These are phyloP conservation scores for Pyracantha coccinea DNA, from an alignment of 331 rosid genomes.

Conservation along the genomic window DNA sequence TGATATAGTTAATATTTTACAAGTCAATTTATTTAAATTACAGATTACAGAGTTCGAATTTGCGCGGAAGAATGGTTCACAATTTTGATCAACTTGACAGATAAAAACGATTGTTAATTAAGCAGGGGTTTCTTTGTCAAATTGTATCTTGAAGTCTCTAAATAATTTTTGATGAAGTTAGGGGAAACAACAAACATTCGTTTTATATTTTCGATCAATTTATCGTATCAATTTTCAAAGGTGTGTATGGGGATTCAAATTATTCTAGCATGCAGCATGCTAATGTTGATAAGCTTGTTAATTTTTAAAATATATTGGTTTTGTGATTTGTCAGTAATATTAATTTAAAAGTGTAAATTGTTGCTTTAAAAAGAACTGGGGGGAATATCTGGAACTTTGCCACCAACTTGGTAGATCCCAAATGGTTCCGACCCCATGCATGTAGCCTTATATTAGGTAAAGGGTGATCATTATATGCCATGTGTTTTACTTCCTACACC, in stretches of 20 bases:
- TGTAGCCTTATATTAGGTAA: not conserved
- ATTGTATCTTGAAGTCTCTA: not conserved
- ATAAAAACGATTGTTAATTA: too few relatives aligned
- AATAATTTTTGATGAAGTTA: not conserved
- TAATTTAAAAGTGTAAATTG: not conserved
- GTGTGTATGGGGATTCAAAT: not conserved
- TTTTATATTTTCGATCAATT: not conserved
- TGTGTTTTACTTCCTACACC: not conserved
- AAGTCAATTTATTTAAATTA: too few relatives aligned
- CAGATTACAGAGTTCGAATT: too few relatives aligned
- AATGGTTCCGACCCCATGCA: not conserved
- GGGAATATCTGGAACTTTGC: not conserved
- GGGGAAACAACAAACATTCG: not conserved
- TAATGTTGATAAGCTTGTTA: not conserved
- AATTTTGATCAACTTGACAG: too few relatives aligned
- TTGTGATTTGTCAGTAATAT: not conserved
- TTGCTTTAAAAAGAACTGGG: not conserved
- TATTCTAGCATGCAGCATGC: not conserved
- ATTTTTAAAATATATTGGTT: not conserved
- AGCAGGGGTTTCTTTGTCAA: not conserved
- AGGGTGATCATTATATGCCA: not conserved
- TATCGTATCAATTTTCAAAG: not conserved
- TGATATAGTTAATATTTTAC: not conserved
- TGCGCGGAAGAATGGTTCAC: not conserved
- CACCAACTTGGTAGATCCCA: conserved; percentile 2